Evolutionary conservation across 2,329 filamentous ascomycete species (phyloP).

Genomic region (Cryphonectria carpinicola): DNA sequence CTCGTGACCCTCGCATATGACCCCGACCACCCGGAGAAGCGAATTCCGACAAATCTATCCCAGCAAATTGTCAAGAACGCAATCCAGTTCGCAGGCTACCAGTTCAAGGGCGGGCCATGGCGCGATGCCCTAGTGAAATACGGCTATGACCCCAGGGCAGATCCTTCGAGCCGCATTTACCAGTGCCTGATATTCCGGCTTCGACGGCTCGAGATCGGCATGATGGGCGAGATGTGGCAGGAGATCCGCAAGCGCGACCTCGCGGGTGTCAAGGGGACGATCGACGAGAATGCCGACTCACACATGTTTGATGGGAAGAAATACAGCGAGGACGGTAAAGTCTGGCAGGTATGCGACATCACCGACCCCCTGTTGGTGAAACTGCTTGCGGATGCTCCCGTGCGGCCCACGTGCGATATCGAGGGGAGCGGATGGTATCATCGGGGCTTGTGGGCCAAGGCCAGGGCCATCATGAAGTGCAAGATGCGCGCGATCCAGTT

Average conservation of each 20-base stretch:
- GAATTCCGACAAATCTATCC: constrained; percentile 34
- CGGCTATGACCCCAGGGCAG: constrained; percentile 81
- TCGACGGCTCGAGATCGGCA: constrained; percentile 52
- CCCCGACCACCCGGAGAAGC: constrained; percentile 43
- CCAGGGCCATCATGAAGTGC: constrained; percentile 83
- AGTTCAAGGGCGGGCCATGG: constrained; percentile 92
- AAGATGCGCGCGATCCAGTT: constrained; percentile 75
- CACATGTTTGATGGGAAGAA: constrained; percentile 84
- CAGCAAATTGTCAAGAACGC: constrained; percentile 71
- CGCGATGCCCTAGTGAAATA: constrained; percentile 84
- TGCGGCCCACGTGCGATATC: constrained; percentile 62
- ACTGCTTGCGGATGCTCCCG: constrained; percentile 66
- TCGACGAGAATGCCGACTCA: constrained; percentile 38
- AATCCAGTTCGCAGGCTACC: constrained; percentile 84
- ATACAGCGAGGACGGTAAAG: constrained; percentile 78
- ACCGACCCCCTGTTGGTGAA: constrained; percentile 73
- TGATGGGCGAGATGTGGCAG: constrained; percentile 54
- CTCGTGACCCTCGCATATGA: constrained; percentile 44
- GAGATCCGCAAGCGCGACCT: constrained; percentile 46
- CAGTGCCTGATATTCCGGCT: constrained; percentile 90
- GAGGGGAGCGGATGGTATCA: constrained; percentile 81
- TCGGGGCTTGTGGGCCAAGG: constrained; percentile 80
- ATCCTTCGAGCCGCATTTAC: constrained; percentile 78
- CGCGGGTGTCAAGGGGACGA: constrained; percentile 35
- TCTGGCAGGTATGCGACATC: constrained; percentile 95